Evolutionary conservation across 345 rosid species (phyloP), one percentile per base, ranked within the genome.

Genomic region (Syzygium aqueum): DNA sequence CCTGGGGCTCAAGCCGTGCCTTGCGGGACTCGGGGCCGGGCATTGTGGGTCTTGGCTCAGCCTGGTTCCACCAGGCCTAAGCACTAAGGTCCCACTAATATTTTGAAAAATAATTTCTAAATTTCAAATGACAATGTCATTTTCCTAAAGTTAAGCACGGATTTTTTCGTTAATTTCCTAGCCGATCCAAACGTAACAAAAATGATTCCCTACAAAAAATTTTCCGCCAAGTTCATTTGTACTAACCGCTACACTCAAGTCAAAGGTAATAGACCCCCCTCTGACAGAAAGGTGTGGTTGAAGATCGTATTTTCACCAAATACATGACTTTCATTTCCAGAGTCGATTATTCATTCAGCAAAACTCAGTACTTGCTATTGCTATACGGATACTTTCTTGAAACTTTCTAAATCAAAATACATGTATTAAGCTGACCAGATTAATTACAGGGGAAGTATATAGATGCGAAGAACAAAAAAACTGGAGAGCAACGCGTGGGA

Each of bases 21-120:
- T 0, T 19, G 6, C 7, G 7, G 73, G 73, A n/a, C 73, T 61
- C 0, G 16, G 3, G 63, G 28, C 4, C 0, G 13, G 27, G 63
- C 63, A 57, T 57, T 2, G n/a, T 57, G 28, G 25, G 25, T 14
- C 21, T 28, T 63, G 21, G 10, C 21, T 59, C 13, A 27, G 67
- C 14, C 8, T 59, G 10, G 6, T 16, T 27, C 17, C 30, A 30
- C 27, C 30, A 59, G 12, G 27, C 33, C 37, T n/a, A 63, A n/a
- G 67, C 19, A n/a, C n/a, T 63, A 63, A 0, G 37, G 73, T n/a
- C 5, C 5, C 0, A n/a, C 5, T 63, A 0, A 4, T n/a, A n/a
- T 28, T 63, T 63, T 0, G 0, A 22, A 56, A 22, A 59, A 59
- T 11, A 59, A 27, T 27, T 59, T 3, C 5, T 22, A 56, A 59